phyloP scores from a whole-genome alignment of 805 yeast genomes.

The Wickerhamomyces canadensis region DNA sequence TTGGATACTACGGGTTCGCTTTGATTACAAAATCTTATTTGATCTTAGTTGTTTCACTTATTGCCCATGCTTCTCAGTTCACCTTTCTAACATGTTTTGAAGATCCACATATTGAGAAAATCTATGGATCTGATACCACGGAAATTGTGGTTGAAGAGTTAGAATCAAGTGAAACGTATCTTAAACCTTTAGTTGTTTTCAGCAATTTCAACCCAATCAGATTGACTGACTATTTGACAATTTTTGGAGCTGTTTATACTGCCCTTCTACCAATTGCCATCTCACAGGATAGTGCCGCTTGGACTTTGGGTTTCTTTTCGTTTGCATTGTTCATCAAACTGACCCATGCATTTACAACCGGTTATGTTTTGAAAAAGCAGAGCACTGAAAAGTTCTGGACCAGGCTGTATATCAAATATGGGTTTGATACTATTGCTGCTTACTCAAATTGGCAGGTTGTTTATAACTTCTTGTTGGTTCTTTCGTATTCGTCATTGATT shows the following conservation, averaged over 20 bases:
- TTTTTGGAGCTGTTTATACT: conserved; percentile 35
- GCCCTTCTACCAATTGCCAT: conserved; percentile 36
- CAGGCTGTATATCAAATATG: conserved; percentile 55
- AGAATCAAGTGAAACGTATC: conserved; percentile 33
- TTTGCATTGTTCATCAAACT: conserved; percentile 40
- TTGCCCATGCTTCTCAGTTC: conserved; percentile 77
- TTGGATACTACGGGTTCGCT: conserved; percentile 83
- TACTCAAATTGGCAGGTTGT: conserved; percentile 69
- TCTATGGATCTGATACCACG: conserved; percentile 46
- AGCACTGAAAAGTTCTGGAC: conserved; percentile 60
- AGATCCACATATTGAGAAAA: conserved; percentile 82
- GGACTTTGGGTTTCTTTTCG: conserved; percentile 24
- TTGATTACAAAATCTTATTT: conserved; percentile 69
- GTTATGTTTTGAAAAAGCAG: conserved; percentile 50
- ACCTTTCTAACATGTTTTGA: conserved; percentile 69
- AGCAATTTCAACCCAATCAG: conserved; percentile 59
- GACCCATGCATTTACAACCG: conserved; percentile 44
- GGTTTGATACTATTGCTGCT: conserved; percentile 58
- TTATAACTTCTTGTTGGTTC: conserved; percentile 45
- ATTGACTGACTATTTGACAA: conserved; percentile 53
- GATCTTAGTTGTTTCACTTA: conserved; percentile 59
- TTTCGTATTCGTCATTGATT: conserved; percentile 51
- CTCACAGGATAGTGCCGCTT: conserved; percentile 23
- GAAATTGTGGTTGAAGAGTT: conserved; percentile 29
- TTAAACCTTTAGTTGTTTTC: conserved; percentile 56